Evolutionary conservation across 1,139 yeast species (phyloP).

Genomic region (Diutina sp.): DNA sequence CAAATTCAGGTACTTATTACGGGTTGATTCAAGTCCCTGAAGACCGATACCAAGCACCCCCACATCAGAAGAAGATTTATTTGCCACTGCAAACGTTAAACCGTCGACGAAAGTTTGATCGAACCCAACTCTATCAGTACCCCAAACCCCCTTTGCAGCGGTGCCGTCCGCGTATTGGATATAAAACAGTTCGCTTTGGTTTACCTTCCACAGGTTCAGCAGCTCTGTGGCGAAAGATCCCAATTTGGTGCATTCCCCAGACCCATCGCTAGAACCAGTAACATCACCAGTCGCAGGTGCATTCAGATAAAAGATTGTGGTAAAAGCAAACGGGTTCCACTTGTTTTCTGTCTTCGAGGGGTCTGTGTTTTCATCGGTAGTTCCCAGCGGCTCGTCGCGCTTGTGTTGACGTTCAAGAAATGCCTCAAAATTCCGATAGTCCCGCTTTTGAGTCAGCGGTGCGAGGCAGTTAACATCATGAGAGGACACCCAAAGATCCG

Average conservation of each 20-base stretch:
- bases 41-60: slow-evolving; percentile 3
- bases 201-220: slow-evolving; percentile 51
- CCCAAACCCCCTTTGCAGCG: slow-evolving; percentile 54
- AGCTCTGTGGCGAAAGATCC: slow-evolving; percentile 47
- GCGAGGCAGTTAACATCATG: background rate
- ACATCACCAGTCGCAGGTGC: background rate
- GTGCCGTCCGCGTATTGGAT: slow-evolving; percentile 56
- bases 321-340: background rate
- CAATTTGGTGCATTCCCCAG: background rate
- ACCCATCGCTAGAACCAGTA: background rate
- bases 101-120: slow-evolving; percentile 27
- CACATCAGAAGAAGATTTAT: background rate
- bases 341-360: background rate
- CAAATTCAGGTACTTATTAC: slow-evolving; percentile 35
- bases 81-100: slow-evolving; percentile 21
- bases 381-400: background rate
- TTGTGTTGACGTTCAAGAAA: background rate
- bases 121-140: slow-evolving; percentile 35
- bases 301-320: background rate
- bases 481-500: slow-evolving; percentile 49
- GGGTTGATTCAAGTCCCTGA: background rate
- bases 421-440: background rate
- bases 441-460: background rate
- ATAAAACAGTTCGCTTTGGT: slow-evolving; percentile 25
- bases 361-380: background rate